Base-by-base conservation (phyloP, 1,139 yeast genomes). In the Eremothecium cymbalariae region DNA sequence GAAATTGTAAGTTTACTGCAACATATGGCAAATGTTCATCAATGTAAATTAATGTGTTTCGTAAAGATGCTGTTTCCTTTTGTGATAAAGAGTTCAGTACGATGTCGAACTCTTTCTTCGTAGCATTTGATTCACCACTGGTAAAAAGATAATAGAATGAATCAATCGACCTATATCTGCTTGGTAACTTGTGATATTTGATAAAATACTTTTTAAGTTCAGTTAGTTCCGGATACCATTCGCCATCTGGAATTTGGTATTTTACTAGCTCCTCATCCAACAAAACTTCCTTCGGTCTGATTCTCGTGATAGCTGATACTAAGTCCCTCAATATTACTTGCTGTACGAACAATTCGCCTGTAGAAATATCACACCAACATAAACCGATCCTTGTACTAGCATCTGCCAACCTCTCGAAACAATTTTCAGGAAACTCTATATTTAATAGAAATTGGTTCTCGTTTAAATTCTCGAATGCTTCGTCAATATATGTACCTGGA, bases 401-500 rank as follows among this genome's bases (percentile, higher is more conserved):
- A 43, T 72, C 74, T 1, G 72, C 64, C 0, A 69, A 61, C 11
- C 63, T 60, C 22, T 56, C 53, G 28, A 67, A 58, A 31, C 67
- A 58, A 38, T 62, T 64, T 9, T 67, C 64, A 0, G 85, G 82
- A 31, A 81, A 65, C 4, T 72, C 68, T 8, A 88, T 64, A 3
- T 86, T 72, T 25, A 81, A 64, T 23, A 88, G 62, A 51, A 68
- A 86, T 50, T 86, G 85, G 46, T 82, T 81, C 34, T 72, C 70
- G 43, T 73, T 74, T 41, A 74, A 74, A 50, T 86, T 81, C 47
- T 90, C 64, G 44, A 88, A 80, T 1, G 83, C 74, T 48, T 90
- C 97, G 48, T 85, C 95, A 8, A 88, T 72, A 33, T 90, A 69
- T 0, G 97, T 90, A 1, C 99, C 98, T 0, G 97, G 96, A 0